Evolutionary conservation across 306 rosid species (phyloP).

Genomic region (Fagus crenata): DNA sequence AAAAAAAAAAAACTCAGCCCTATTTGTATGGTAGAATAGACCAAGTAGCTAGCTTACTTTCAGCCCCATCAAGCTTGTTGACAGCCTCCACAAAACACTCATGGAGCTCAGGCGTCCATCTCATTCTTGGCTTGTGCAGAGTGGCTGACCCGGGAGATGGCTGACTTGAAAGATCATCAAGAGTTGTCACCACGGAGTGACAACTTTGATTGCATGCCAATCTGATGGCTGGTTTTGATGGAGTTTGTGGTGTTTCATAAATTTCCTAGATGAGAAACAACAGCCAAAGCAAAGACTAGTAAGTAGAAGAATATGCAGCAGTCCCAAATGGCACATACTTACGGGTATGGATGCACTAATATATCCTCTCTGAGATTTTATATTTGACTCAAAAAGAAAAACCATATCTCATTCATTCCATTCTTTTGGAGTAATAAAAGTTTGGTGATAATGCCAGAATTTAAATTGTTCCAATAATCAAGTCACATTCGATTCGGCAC

Average conservation of each 20-base stretch:
- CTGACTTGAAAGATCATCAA: slow-evolving; percentile 25
- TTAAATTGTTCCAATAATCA: neutral
- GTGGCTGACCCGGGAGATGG: slow-evolving; percentile 36
- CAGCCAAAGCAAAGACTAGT: slow-evolving; percentile 1
- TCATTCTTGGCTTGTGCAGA: slow-evolving; percentile 39
- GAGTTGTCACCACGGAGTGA: slow-evolving; percentile 16
- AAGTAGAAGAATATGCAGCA: slow-evolving; percentile 1
- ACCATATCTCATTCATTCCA: neutral
- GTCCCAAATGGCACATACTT: neutral
- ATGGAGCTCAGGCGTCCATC: slow-evolving; percentile 50
- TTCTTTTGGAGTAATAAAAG: neutral
- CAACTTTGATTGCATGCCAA: slow-evolving; percentile 23
- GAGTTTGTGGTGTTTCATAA: slow-evolving; percentile 28
- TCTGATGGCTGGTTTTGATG: slow-evolving; percentile 25
- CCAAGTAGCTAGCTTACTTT: slow-evolving; percentile 29
- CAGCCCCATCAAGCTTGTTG: slow-evolving; percentile 43
- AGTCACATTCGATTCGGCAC: neutral
- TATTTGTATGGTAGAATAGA: neutral
- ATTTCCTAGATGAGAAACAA: slow-evolving; percentile 29
- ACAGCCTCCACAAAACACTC: slow-evolving; percentile 45
- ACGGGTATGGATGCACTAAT: neutral
- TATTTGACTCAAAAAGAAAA: slow-evolving; percentile 1
- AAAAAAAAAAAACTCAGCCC: neutral
- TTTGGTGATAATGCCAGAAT: slow-evolving; percentile 6
- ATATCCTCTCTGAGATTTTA: neutral